A percentile compares a stretch with the other conserved stretches of the same genome.
phyloP scores from a whole-genome alignment of 2,329 filamentous ascomycete species.

The Colletotrichum euphorbiae region DNA sequence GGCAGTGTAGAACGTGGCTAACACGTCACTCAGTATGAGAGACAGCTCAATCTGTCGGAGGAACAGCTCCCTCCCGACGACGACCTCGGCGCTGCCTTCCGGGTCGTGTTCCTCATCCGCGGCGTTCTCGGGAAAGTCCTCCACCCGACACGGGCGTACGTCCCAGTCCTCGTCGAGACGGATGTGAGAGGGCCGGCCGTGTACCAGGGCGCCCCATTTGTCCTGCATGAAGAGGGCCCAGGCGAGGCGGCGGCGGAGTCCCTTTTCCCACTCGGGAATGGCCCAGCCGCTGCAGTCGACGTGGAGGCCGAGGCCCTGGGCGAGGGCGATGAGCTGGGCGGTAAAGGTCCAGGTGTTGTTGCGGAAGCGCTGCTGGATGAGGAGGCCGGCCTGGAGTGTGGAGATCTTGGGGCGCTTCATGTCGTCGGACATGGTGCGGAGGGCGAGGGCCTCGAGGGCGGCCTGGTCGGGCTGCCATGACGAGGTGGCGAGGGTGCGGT shows the following conservation, averaged over 20 bases:
- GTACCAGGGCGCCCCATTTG: constrained; percentile 69
- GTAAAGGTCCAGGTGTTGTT: constrained; percentile 62
- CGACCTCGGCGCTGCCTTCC: constrained; percentile 56
- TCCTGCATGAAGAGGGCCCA: constrained; percentile 77
- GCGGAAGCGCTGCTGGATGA: constrained; percentile 62
- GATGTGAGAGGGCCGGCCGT: constrained; percentile 68
- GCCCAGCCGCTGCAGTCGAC: constrained; percentile 72
- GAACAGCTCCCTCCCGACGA: constrained; percentile 60
- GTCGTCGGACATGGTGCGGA: constrained; percentile 58
- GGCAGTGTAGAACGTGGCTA: constrained; percentile 60
- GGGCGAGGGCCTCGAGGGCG: constrained; percentile 53
- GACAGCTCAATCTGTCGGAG: constrained; percentile 63
- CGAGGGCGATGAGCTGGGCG: constrained; percentile 66
- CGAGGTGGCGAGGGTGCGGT: constrained; percentile 58
- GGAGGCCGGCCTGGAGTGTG: constrained; percentile 65
- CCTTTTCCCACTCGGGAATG: constrained; percentile 72
- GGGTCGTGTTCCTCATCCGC: constrained; percentile 50
- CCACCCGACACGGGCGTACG: constrained; percentile 51
- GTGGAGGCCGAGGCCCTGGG: constrained; percentile 69
- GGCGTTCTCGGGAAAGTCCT: constrained; percentile 54
- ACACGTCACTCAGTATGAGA: constrained; percentile 62
- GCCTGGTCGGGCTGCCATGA: constrained; percentile 48
- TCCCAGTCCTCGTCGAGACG: constrained; percentile 65
- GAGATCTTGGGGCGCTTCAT: constrained; percentile 66
- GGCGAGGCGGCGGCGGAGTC: constrained; percentile 69